Evolutionary conservation across 1,284 basidiomycete genomes (phyloP), one percentile per base, ranked within the genome.

Genomic region (Schizopora paradoxa): DNA sequence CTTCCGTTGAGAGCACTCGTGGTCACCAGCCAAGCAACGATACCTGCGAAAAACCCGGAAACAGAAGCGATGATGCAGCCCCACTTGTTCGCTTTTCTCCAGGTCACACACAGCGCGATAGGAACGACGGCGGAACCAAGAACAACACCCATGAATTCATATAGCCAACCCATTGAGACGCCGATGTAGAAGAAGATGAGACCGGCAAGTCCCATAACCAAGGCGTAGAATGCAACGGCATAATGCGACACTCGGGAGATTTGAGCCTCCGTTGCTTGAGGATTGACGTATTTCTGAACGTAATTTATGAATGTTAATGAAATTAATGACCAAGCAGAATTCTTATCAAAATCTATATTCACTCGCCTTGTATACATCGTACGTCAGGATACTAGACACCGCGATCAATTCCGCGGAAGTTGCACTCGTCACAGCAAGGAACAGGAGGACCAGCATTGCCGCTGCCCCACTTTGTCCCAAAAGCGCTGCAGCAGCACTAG

Each of bases 341-440:
- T 25, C 33, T 19, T 16, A 21, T 11, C 21, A 29, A 21, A 25
- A 26, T 13, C 19, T 19, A 43, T 6, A 4, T 14, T 4, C 22
- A 39, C 56, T 10, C 35, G 66, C 66, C 61, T 70, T 73, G 65
- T 79, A 80, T 34, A 86, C 72, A 63, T 92, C 90, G 57, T 90
- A 92, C 0, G 90, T 91, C 57, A 91, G 59, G 45, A 92, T 59
- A 1, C 79, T 80, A 4, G 84, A 87, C 2, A 90, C 86, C 1
- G 92, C 92, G 55, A 95, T 93, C 43, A 94, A 74, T 64, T 97
- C 92, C 3, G 93, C 92, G 18, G 83, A 83, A 14, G 85, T 85
- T 0, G 91, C 89, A 13, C 84, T 88, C 0, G 91, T 95, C 52
- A 95, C 90, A 6, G 87, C 86, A 54, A 90, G 65, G 68, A 90